Evolutionary conservation across 352 stramenopile species (phyloP).

Genomic region (Globisporangium polare): DNA sequence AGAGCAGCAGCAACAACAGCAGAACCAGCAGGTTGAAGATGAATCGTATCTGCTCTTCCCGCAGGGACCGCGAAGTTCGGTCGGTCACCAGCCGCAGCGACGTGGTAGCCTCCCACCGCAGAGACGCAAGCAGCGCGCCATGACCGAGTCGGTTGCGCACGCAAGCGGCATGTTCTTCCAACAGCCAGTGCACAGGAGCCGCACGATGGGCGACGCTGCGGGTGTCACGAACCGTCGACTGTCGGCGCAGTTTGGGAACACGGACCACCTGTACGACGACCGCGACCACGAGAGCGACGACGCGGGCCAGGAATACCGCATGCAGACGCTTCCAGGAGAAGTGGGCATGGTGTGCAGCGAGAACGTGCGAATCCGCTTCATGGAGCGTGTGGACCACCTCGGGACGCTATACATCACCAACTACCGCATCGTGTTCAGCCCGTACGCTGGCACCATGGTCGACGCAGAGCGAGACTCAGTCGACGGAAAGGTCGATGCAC

Average conservation of each 20-base stretch:
- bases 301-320: slow-evolving; percentile 15
- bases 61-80: background rate
- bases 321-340: slow-evolving; percentile 68
- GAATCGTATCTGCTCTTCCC: slow-evolving; percentile 12
- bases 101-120: slow-evolving; percentile 13
- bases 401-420: slow-evolving; percentile 78
- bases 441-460: slow-evolving; percentile 16
- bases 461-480: slow-evolving; percentile 2
- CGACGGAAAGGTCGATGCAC: background rate
- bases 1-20: slow-evolving; percentile 29
- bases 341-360: slow-evolving; percentile 58
- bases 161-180: slow-evolving; percentile 26
- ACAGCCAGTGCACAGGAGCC: slow-evolving; percentile 10
- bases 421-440: slow-evolving; percentile 78
- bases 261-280: slow-evolving; percentile 22
- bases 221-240: slow-evolving; percentile 3
- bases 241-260: slow-evolving; percentile 19
- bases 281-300: slow-evolving; percentile 18
- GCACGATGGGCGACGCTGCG: slow-evolving; percentile 9
- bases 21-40: slow-evolving; percentile 17
- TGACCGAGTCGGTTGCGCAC: slow-evolving; percentile 16
- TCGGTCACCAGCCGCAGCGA: slow-evolving; percentile 1
- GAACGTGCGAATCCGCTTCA: slow-evolving; percentile 52
- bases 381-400: slow-evolving; percentile 40
- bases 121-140: slow-evolving; percentile 11